These are phyloP conservation scores for Crassisporium funariophilum DNA, from an alignment of 768 basidiomycete species.

Conservation along the genomic window DNA sequence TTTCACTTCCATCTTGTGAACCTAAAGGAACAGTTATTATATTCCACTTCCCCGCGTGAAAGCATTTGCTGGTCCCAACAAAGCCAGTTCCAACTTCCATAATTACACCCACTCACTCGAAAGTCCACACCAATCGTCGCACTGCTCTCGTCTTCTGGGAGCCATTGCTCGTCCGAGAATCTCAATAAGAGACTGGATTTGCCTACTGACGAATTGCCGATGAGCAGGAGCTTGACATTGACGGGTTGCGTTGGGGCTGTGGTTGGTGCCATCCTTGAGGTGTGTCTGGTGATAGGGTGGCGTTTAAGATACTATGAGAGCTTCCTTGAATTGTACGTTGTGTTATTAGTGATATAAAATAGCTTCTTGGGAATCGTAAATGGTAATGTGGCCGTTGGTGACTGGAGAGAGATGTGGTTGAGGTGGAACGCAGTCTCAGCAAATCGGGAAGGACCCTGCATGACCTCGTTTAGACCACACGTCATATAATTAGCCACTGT, in stretches of 20 bases:
- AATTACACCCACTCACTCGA: slow-evolving; percentile 52
- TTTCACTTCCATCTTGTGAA: slow-evolving; percentile 86
- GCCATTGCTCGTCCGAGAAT: slow-evolving; percentile 97
- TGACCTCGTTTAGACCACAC: slow-evolving; percentile 23
- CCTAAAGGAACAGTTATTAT: too few species aligned
- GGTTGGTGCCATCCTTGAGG: slow-evolving; percentile 33
- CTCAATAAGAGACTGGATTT: slow-evolving; percentile 88
- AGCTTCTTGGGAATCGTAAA: slow-evolving; percentile 2
- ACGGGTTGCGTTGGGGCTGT: slow-evolving; percentile 42
- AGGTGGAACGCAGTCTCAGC: slow-evolving; percentile 4
- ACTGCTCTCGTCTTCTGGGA: slow-evolving; percentile 87
- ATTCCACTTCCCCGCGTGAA: too few species aligned
- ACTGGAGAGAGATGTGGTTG: background rate
- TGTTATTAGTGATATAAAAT: background rate
- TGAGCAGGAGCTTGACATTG: slow-evolving; percentile 83
- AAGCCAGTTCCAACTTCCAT: background rate
- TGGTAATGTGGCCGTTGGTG: background rate
- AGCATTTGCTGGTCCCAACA: too few species aligned
- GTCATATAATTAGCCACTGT: slow-evolving; percentile 10
- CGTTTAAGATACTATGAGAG: too few species aligned
- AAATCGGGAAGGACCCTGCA: too few species aligned
- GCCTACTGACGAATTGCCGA: slow-evolving; percentile 90
- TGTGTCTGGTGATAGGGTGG: too few species aligned
- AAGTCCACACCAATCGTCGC: slow-evolving; percentile 88
- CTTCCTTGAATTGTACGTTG: too few species aligned